Evolutionary conservation across 1,284 basidiomycete species (phyloP).

Genomic region (Cystodermella granulosa): DNA sequence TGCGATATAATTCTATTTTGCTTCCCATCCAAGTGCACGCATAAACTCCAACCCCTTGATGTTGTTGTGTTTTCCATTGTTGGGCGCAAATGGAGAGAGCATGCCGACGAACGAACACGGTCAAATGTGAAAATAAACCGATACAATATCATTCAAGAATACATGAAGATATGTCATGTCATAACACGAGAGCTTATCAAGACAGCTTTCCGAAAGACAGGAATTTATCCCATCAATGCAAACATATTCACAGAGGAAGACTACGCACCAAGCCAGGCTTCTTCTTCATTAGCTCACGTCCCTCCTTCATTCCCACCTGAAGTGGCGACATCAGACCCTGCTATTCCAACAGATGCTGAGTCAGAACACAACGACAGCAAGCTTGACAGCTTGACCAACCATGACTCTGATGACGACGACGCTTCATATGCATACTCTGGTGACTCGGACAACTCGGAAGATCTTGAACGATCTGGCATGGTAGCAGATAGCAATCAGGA

Average conservation of each 20-base stretch:
- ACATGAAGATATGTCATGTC: constrained; percentile 5
- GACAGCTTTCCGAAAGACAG: constrained; percentile 17
- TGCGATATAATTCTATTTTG: constrained; percentile 14
- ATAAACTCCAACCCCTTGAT: constrained; percentile 23
- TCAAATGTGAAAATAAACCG: constrained; percentile 12
- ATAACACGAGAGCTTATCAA: constrained; percentile 12
- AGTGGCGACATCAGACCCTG: constrained; percentile 13
- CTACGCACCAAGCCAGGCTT: constrained; percentile 18
- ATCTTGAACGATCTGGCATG: background rate
- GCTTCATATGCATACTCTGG: no score
- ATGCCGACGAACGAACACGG: constrained; percentile 6
- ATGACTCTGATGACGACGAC: constrained; percentile 1
- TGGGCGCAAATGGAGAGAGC: constrained; percentile 10
- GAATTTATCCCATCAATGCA: constrained; percentile 20
- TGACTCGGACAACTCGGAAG: background rate
- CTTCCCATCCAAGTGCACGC: constrained; percentile 20
- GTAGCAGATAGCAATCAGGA: background rate
- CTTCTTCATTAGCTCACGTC: constrained; percentile 11
- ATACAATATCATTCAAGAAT: constrained; percentile 17
- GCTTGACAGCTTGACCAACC: background rate
- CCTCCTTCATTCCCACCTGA: constrained; percentile 12
- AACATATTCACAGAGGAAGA: constrained; percentile 17
- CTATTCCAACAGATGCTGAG: constrained; percentile 6
- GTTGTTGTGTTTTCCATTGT: constrained; percentile 14
- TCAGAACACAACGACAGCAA: constrained; percentile 1